phyloP scores from a whole-genome alignment of 2,329 filamentous ascomycete genomes.

The Aspergillus calidoustus region DNA sequence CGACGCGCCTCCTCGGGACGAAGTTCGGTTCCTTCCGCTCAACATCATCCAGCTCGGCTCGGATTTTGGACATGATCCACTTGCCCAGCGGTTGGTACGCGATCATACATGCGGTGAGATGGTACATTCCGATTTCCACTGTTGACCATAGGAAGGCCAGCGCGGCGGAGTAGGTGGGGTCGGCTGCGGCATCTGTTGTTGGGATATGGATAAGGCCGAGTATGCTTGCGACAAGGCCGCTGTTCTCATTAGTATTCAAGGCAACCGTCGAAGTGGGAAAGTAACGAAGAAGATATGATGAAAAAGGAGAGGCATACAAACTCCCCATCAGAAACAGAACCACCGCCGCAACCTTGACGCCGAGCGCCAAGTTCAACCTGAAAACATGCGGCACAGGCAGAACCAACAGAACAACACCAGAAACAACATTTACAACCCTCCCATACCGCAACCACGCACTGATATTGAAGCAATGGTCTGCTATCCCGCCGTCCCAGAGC shows the following conservation, averaged over 20 bases:
- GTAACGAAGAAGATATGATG: no score
- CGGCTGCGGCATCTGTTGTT: neutral
- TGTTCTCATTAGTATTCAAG: neutral
- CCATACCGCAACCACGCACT: neutral
- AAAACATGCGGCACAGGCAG: neutral
- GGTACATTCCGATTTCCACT: neutral
- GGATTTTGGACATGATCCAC: neutral
- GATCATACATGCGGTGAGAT: neutral
- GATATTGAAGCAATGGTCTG: neutral
- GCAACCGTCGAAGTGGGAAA: no score
- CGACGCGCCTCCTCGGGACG: neutral
- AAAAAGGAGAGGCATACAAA: neutral
- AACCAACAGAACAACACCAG: neutral
- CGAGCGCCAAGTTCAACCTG: neutral
- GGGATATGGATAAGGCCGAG: neutral
- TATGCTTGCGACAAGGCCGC: neutral
- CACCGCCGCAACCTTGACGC: neutral
- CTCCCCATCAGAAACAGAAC: neutral
- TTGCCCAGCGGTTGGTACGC: neutral
- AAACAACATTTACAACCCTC: neutral
- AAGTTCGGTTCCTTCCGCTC: no score
- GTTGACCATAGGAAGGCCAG: neutral
- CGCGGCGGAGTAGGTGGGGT: neutral
- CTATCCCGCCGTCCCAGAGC: neutral
- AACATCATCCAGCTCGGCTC: neutral